phyloP scores from a whole-genome alignment of 305 asterid species.

The Salvia sclarea region DNA sequence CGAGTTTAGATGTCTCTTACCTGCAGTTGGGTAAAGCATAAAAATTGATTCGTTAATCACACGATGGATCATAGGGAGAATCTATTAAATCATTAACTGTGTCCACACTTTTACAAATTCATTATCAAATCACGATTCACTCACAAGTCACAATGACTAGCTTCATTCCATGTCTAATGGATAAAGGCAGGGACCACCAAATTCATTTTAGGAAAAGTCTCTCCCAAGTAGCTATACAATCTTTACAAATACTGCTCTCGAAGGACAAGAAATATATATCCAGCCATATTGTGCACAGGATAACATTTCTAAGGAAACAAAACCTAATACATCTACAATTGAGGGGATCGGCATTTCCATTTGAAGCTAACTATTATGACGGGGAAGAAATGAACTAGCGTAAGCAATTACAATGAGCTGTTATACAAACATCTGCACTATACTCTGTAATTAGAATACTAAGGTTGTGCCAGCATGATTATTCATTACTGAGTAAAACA shows the following conservation, averaged over 20 bases:
- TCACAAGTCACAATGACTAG: background rate
- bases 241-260: background rate
- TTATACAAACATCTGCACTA: background rate
- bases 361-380: background rate
- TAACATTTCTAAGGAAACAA: background rate
- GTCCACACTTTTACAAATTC: background rate
- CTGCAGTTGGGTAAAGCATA: conserved; percentile 42
- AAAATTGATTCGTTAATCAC: conserved; percentile 2
- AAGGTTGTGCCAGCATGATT: background rate
- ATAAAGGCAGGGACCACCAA: background rate
- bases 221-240: background rate
- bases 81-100: background rate
- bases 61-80: conserved; percentile 12
- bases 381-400: background rate
- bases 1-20: conserved; percentile 42
- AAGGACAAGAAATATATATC: background rate
- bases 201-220: background rate
- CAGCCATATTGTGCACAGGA: background rate
- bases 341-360: background rate
- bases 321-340: background rate
- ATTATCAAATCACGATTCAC: background rate
- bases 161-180: background rate
- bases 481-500: background rate
- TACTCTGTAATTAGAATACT: background rate
- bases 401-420: too few relatives aligned